Evolutionary conservation across 2,329 filamentous ascomycete species (phyloP).

Genomic region (Teratosphaeria epicoccoides): DNA sequence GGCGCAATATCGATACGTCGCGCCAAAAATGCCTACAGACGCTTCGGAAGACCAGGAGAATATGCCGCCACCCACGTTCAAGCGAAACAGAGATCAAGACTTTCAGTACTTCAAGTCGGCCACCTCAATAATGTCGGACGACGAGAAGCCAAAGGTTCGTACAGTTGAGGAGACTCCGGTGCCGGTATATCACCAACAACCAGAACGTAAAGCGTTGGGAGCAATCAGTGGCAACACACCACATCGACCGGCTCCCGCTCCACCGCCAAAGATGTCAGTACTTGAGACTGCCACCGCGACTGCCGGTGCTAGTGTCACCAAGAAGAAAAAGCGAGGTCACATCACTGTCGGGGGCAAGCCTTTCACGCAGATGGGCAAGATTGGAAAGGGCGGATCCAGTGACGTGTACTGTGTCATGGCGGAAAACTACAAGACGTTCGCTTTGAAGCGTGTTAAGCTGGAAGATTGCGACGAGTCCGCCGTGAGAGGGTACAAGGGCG

Average conservation of each 20-base stretch:
- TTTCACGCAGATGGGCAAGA: slow-evolving; percentile 79
- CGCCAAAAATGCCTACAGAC: slow-evolving; percentile 44
- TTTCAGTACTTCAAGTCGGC: slow-evolving; percentile 44
- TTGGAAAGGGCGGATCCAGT: slow-evolving; percentile 84
- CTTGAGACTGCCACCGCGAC: slow-evolving; percentile 81
- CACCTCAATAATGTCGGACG: slow-evolving; percentile 41
- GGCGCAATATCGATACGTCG: slow-evolving; percentile 37
- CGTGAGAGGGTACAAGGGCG: slow-evolving; percentile 80
- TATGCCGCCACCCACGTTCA: slow-evolving; percentile 60
- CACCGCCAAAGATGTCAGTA: slow-evolving; percentile 92
- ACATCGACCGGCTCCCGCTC: slow-evolving; percentile 61
- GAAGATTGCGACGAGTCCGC: slow-evolving; percentile 79
- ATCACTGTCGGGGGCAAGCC: slow-evolving; percentile 82
- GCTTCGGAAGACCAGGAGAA: slow-evolving; percentile 75
- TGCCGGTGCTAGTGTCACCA: slow-evolving; percentile 68
- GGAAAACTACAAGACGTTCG: slow-evolving; percentile 92
- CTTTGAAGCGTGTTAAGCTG: slow-evolving; percentile 82
- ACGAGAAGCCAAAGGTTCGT: slow-evolving; percentile 35
- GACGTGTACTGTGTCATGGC: slow-evolving; percentile 96
- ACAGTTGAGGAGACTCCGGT: slow-evolving; percentile 31
- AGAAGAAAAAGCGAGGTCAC: slow-evolving; percentile 69
- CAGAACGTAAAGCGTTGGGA: slow-evolving; percentile 38
- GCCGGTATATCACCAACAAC: slow-evolving; percentile 20
- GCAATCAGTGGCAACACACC: slow-evolving; percentile 59
- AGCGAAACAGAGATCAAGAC: slow-evolving; percentile 46